These are phyloP conservation scores for Knoxdaviesia proteae DNA, from an alignment of 2,329 filamentous ascomycete genomes.

Conservation along the genomic window DNA sequence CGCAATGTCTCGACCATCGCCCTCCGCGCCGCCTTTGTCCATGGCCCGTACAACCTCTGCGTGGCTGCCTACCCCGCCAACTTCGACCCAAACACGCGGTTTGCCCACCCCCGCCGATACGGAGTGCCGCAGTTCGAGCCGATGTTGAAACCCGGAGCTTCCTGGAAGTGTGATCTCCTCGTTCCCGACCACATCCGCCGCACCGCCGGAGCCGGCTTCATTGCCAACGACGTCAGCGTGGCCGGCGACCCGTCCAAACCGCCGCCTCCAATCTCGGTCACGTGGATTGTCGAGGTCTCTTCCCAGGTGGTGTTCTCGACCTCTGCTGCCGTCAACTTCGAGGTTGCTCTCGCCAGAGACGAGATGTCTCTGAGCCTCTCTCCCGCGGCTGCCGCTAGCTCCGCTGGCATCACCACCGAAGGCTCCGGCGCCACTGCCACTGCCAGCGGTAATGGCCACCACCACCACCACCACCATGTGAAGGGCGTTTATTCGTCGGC, in stretches of 20 bases:
- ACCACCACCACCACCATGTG: slow-evolving; percentile 40
- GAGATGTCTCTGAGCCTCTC: slow-evolving; percentile 55
- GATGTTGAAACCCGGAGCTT: slow-evolving; percentile 82
- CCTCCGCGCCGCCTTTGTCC: slow-evolving; percentile 82
- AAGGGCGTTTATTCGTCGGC: slow-evolving; percentile 74
- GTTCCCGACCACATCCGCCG: slow-evolving; percentile 63
- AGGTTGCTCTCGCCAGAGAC: slow-evolving; percentile 70
- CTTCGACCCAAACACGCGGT: slow-evolving; percentile 67
- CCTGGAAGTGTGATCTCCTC: slow-evolving; percentile 59
- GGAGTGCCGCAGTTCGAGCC: slow-evolving; percentile 84
- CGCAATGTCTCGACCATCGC: slow-evolving; percentile 84
- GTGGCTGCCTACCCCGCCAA: slow-evolving; percentile 66
- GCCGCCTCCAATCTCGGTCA: slow-evolving; percentile 24
- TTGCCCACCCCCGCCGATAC: slow-evolving; percentile 45
- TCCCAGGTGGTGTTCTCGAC: slow-evolving; percentile 90
- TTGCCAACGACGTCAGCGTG: slow-evolving; percentile 21
- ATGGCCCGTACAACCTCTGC: slow-evolving; percentile 83
- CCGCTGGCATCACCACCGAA: slow-evolving; percentile 11
- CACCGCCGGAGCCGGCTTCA: slow-evolving; percentile 32
- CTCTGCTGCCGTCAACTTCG: slow-evolving; percentile 71
- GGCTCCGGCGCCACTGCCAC: neutral
- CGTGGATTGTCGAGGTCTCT: slow-evolving; percentile 79
- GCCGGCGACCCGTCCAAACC: slow-evolving; percentile 12
- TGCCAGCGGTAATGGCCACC: slow-evolving; percentile 21
- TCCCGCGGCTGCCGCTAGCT: slow-evolving; percentile 20